Conservation (phyloP, 306 rosid species). For the Corylus heterophylla region DNA sequence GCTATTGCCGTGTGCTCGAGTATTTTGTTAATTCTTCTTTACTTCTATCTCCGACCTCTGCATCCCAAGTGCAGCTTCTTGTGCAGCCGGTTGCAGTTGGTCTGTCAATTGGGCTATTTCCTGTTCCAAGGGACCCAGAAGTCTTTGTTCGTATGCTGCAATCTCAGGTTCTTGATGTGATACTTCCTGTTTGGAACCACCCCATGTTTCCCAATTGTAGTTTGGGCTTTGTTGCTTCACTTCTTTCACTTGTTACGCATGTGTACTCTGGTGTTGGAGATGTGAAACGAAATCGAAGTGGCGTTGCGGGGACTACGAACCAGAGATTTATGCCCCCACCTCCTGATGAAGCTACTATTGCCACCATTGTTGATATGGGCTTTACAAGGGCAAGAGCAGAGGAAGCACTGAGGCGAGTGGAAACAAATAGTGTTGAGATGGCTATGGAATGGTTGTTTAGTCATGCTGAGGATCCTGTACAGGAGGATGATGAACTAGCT, state of each 20-base stretch:
- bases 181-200: constrained; percentile 92
- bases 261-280: constrained; percentile 97
- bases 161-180: constrained; percentile 89
- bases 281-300: constrained; percentile 75
- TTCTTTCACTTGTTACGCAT: constrained; percentile 83
- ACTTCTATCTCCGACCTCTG: constrained; percentile 77
- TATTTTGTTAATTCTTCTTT: constrained; percentile 91
- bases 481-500: constrained; percentile 98
- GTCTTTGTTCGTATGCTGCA: constrained; percentile 94
- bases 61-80: constrained; percentile 89
- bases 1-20: constrained; percentile 84
- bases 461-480: constrained; percentile 97
- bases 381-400: constrained; percentile 97
- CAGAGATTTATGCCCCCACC: constrained; percentile 82
- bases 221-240: constrained; percentile 81
- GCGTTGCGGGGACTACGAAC: constrained; percentile 64
- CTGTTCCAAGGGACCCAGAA: constrained; percentile 98
- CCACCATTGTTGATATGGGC: constrained; percentile 95
- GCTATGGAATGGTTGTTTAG: constrained; percentile 98
- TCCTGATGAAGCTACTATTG: constrained; percentile 88
- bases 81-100: constrained; percentile 98
- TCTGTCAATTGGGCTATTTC: constrained; percentile 92
- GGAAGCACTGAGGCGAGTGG: constrained; percentile 96
- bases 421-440: constrained; percentile 96
- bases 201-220: constrained; percentile 75